A percentile compares a stretch with the other conserved stretches of the same genome.
Conservation (phyloP, 805 yeast species). For the Barnettozyma pratensis region DNA sequence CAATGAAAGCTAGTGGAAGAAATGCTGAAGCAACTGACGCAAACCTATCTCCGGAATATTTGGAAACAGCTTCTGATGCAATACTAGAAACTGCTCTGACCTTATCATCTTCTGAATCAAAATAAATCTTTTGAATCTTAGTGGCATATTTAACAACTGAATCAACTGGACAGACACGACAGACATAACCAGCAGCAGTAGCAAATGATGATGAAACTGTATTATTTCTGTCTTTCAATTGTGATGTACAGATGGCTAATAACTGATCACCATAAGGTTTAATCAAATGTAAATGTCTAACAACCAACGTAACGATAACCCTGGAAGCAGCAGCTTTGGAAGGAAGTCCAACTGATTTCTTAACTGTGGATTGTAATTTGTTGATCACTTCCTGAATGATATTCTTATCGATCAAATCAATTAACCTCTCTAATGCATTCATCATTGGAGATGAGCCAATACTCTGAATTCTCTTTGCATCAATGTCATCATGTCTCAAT, state of each 20-base stretch:
- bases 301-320: slow-evolving; percentile 59
- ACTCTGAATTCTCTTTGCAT: slow-evolving; percentile 67
- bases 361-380: slow-evolving; percentile 49
- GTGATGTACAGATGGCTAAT: slow-evolving; percentile 50
- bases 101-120: slow-evolving; percentile 47
- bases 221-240: slow-evolving; percentile 64
- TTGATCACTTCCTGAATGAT: slow-evolving; percentile 34
- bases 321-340: slow-evolving; percentile 83
- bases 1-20: slow-evolving; percentile 76
- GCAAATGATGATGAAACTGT: slow-evolving; percentile 76
- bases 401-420: slow-evolving; percentile 51
- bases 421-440: slow-evolving; percentile 73
- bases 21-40: slow-evolving; percentile 55
- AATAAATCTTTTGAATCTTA: slow-evolving; percentile 49
- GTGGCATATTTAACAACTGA: slow-evolving; percentile 49
- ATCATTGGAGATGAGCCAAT: slow-evolving; percentile 82
- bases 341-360: slow-evolving; percentile 79
- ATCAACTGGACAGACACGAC: slow-evolving; percentile 53
- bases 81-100: slow-evolving; percentile 48
- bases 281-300: slow-evolving; percentile 44
- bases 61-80: slow-evolving; percentile 62
- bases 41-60: slow-evolving; percentile 65
- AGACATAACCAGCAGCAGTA: slow-evolving; percentile 70
- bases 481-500: slow-evolving; percentile 63
- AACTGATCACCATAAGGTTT: slow-evolving; percentile 58